phyloP scores from a whole-genome alignment of 2,329 filamentous ascomycete species.

The Fusarium cicatricum region DNA sequence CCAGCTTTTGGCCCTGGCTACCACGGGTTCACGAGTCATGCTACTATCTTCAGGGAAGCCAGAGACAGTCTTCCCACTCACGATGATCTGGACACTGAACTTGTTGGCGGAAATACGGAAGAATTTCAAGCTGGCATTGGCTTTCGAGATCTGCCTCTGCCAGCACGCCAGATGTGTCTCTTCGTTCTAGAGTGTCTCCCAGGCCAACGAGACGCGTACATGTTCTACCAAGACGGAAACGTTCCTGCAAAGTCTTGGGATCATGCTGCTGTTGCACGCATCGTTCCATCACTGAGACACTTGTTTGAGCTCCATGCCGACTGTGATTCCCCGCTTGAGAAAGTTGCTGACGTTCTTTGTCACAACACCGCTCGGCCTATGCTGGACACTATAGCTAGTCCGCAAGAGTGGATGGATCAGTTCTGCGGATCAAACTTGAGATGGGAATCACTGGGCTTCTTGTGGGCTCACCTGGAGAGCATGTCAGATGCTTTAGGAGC shows the following conservation, averaged over 20 bases:
- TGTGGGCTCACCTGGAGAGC: slow-evolving; percentile 42
- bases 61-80: slow-evolving; percentile 49
- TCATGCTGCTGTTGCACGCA: slow-evolving; percentile 42
- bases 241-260: slow-evolving; percentile 45
- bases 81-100: slow-evolving; percentile 21
- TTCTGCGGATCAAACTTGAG: slow-evolving; percentile 51
- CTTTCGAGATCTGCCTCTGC: slow-evolving; percentile 32
- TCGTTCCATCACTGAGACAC: slow-evolving; percentile 46
- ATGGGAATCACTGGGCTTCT: slow-evolving; percentile 55
- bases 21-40: slow-evolving; percentile 56
- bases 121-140: slow-evolving; percentile 5
- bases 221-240: slow-evolving; percentile 20
- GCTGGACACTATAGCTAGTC: slow-evolving; percentile 44
- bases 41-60: slow-evolving; percentile 52
- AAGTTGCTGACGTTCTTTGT: slow-evolving; percentile 48
- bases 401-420: slow-evolving; percentile 49
- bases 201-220: slow-evolving; percentile 16
- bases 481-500: slow-evolving; percentile 24
- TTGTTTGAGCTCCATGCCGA: slow-evolving; percentile 42
- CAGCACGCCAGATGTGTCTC: slow-evolving; percentile 29
- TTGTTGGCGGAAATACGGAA: neutral
- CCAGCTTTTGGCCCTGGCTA: slow-evolving; percentile 47
- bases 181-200: slow-evolving; percentile 20
- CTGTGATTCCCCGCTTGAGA: slow-evolving; percentile 45
- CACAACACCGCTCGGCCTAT: slow-evolving; percentile 50